Base-by-base conservation (phyloP, 768 basidiomycete genomes). In the Trametes maxima region DNA sequence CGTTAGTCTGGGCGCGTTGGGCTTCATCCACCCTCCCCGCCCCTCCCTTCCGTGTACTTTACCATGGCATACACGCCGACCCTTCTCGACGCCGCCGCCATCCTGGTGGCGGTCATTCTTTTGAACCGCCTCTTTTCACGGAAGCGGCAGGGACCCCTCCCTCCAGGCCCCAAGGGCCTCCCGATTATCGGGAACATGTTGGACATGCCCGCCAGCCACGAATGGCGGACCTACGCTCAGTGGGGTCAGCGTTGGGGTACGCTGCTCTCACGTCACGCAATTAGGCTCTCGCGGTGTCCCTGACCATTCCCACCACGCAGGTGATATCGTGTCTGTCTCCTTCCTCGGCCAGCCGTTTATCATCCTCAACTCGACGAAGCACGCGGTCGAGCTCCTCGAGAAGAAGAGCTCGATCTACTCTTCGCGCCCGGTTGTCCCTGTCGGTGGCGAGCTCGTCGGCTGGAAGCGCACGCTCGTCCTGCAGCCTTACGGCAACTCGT, bases 341-440 rank as follows among this genome's bases (percentile, higher is more conserved):
- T 52, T 73, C 22, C 62, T 74, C 36, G 68, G 70, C 2, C 70
- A 73, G 46, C 65, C 65, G 17, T 69, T 70, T 46, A 57, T 74
- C 51, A 64, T 74, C 49, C 64, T 75, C 16, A 73, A 74, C 64
- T 69, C 69, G 5, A 33, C 64, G 2, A 48, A 65, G 43, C 63
- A 64, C 24, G 73, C 73, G 3, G 39, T 64, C 16, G 73, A 71
- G 11, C 43, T 74, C 12, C 66, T 75, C n/a, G 71, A 74, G 46
- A 70, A 71, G 65, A 65, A 68, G 58, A 71, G 70, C 49, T 44
- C 60, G 33, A 68, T 69, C 52, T 74, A 74, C 62, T 73, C 74
- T 2, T 70, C 70, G 28, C 66, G 73, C 17, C 71, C 72, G 0
- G 24, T 43, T 13, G 60, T 72, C 47, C 62, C 68, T 5, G 66